Base-by-base conservation (phyloP, 805 yeast species). In the Wickerhamiella azyma region DNA sequence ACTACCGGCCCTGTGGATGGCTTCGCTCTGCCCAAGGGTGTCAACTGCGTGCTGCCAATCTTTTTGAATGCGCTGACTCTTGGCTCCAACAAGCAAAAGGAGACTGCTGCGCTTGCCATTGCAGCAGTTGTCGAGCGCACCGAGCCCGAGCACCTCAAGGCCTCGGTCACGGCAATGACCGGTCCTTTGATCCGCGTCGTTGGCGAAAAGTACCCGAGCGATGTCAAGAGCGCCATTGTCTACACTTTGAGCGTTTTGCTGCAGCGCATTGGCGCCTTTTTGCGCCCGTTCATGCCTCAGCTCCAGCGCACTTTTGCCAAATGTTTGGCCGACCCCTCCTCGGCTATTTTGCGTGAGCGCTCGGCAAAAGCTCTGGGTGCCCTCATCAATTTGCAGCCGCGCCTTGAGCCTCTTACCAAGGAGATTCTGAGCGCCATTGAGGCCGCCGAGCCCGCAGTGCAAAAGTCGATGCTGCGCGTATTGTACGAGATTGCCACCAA, bases 181-280 rank as follows among this genome's bases (percentile, higher is more conserved):
- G 99, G 99, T 66, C 98, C 98, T 35, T 72, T 92, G 59, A 92
- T 92, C 65, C 85, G 99, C 71, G 94, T 89, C 47, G 84, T 89
- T 59, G 98, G 99, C 59, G 99, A 92, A 64, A 78, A 95, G 63
- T 89, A 85, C 53, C 75, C 80, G 14, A 74, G 94, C 50, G 95
- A 86, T 54, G 85, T 92, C 55, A 92, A 92, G 70, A 80, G 94
- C 32, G 94, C 95, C n/a, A 89, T 94, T 54, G 70, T 92, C 58
- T 71, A 73, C 51, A 94, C 97, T 1, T 72, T 94, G 62, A 82
- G 81, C 59, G 75, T 75, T 52, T 67, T 94, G 59, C 77, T 92
- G 57, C 66, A 66, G 19, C 83, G 85, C 68, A 82, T 89, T 55
- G 96, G 98, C 2, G 85, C 81, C 59, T 84, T 85, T 61, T 71